Conservation (phyloP, 257 asterid species). For the Solanum virginianum region DNA sequence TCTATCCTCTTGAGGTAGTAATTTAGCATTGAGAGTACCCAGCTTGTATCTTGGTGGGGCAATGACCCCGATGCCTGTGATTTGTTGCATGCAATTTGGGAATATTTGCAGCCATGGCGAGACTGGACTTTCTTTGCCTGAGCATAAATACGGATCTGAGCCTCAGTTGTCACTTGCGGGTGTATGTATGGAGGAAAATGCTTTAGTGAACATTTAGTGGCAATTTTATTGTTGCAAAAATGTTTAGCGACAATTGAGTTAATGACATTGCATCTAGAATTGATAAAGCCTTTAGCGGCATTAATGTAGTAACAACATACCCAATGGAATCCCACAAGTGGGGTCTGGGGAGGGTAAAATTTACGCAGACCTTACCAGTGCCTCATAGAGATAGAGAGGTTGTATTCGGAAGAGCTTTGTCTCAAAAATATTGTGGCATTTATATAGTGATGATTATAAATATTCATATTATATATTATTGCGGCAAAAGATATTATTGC, state of each 20-base stretch:
- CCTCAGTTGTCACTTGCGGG: background rate
- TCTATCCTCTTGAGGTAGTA: background rate
- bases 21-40: background rate
- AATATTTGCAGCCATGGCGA: background rate
- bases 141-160: background rate
- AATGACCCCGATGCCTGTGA: background rate
- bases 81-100: background rate
- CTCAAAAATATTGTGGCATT: background rate
- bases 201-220: background rate
- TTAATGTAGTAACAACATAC: background rate
- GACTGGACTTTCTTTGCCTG: background rate
- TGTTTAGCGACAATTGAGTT: background rate
- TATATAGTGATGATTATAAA: background rate
- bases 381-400: no score
- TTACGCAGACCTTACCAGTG: no score
- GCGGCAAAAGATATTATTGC: background rate
- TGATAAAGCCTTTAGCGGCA: background rate
- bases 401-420: no score
- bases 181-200: background rate
- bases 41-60: background rate
- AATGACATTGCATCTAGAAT: background rate
- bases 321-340: no score
- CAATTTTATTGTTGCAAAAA: background rate
- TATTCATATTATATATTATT: background rate
- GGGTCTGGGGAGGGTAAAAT: no score